Base-by-base conservation (phyloP, 305 asterid genomes). In the Withania somnifera region DNA sequence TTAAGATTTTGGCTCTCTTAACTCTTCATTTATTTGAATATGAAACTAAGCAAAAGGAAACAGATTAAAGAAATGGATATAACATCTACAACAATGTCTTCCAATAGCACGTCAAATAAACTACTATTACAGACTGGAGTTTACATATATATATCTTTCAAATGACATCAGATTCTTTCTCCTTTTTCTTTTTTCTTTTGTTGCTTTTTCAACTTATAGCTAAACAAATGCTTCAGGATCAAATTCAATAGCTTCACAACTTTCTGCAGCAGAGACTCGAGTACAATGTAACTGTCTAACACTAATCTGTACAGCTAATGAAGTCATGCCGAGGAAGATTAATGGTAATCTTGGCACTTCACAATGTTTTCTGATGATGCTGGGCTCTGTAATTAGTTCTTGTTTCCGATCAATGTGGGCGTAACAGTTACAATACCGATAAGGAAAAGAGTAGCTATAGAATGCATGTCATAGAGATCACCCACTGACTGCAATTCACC, bases 401-500 rank as follows among this genome's bases (percentile, higher is more conserved):
- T 92, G 90, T 83, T 89, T 80, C 93, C 86, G 13, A 93, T 75
- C 89, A 95, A 85, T 19, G 98, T 91, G 14, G 99, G 98, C 60
- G 96, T 93, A 22, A 95, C 75, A 36, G 89, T 75, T 34, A 94
- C 91, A 24, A 90, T 84, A 28, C 99, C 99, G 20, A 95, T 95
- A 24, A 95, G 94, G 86, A 95, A 93, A 82, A 95, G 77, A 5
- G 97, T 91, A 30, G 92, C 95, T 30, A 95, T 86, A 34, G 98
- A 93, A 85, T 91, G 94, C 87, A 93, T 84, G 86, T 95, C 98
- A 24, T 95, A 95, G 32, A 93, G 94, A 86, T 95, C 99, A 47
- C 97, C 97, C 77, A 95, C 84, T 0, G 99, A 93, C 78, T 91
- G 94, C 91, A 95, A 85, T 19, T 95, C 99, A 1, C 98, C 97